Conservation (phyloP, 2,329 filamentous ascomycete species). For the Fusarium sp. region DNA sequence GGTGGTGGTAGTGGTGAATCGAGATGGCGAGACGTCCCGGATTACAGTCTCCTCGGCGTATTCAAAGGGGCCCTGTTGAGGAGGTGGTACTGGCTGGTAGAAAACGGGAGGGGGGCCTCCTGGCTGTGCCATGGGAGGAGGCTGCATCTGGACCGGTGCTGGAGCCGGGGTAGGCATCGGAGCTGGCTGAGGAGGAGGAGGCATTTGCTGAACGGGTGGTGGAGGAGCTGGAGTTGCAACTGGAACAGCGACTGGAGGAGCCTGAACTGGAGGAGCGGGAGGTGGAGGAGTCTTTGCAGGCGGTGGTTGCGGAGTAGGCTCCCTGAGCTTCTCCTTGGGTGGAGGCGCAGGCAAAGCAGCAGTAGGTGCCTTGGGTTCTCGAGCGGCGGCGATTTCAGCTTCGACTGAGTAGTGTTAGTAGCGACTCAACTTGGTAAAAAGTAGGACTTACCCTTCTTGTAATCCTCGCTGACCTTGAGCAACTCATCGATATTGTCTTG, state of each 20-base stretch:
- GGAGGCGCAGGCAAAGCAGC: constrained; percentile 52
- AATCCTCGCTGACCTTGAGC: constrained; percentile 83
- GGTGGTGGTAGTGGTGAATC: constrained; percentile 55
- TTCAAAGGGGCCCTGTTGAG: constrained; percentile 53
- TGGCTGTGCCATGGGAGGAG: constrained; percentile 27
- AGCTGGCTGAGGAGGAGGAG: constrained; percentile 37
- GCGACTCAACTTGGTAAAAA: fast-evolving
- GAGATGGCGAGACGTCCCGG: constrained; percentile 63
- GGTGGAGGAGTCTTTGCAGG: constrained; percentile 44
- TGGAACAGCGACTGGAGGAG: constrained; percentile 44
- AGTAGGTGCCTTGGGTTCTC: constrained; percentile 26
- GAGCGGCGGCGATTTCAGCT: constrained; percentile 32
- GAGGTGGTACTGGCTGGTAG: constrained; percentile 49
- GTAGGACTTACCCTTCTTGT: constrained; percentile 67
- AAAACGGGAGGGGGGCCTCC: constrained; percentile 46
- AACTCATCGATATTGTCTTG: constrained; percentile 94
- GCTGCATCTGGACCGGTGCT: constrained; percentile 8
- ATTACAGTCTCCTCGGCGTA: constrained; percentile 60
- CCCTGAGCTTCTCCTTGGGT: constrained; percentile 19
- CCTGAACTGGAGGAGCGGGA: constrained; percentile 29
- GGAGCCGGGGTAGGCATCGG: constrained; percentile 12
- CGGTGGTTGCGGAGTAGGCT: constrained; percentile 56
- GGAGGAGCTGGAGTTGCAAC: constrained; percentile 42
- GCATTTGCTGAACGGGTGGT: constrained; percentile 37
- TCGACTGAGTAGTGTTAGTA: constrained; percentile 28